Percentiles rank a stretch among this genome's conserved stretches.
Evolutionary conservation across 2,329 filamentous ascomycete species (phyloP).

Genomic region (Sphaceloma murrayae): DNA sequence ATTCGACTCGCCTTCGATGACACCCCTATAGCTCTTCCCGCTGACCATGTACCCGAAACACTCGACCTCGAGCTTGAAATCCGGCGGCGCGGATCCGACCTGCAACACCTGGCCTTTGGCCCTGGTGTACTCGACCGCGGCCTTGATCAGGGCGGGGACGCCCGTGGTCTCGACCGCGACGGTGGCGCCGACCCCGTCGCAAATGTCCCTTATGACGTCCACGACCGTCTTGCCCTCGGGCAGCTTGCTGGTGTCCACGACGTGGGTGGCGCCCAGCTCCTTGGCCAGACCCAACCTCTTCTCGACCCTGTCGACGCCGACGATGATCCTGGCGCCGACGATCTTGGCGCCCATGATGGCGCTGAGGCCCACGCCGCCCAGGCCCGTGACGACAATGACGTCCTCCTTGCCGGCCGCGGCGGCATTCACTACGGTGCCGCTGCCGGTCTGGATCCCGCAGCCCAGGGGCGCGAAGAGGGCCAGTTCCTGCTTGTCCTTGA

Average conservation of each 20-base stretch:
- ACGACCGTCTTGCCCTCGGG: conserved; percentile 28
- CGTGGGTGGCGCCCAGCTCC: conserved; percentile 34
- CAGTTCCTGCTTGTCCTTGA: conserved; percentile 33
- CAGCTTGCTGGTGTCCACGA: conserved; percentile 30
- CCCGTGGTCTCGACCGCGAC: conserved; percentile 45
- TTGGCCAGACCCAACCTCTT: conserved; percentile 32
- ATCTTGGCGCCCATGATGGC: conserved; percentile 43
- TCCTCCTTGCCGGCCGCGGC: conserved; percentile 31
- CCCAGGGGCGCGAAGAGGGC: conserved; percentile 38
- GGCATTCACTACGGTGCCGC: conserved; percentile 35
- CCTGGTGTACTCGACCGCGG: conserved; percentile 35
- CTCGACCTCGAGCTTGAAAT: conserved; percentile 35
- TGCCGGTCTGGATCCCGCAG: conserved; percentile 40
- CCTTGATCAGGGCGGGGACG: conserved; percentile 34
- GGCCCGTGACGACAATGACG: conserved; percentile 35
- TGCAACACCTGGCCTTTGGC: conserved; percentile 42
- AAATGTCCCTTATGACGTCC: conserved; percentile 30
- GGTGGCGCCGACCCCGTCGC: conserved; percentile 33
- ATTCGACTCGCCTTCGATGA: conserved; percentile 38
- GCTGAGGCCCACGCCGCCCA: conserved; percentile 40
- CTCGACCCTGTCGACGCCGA: conserved; percentile 34
- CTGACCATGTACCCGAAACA: conserved; percentile 39
- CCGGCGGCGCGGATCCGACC: conserved; percentile 40
- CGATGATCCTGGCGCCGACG: conserved; percentile 31
- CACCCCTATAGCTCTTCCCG: conserved; percentile 42